Percentiles rank a stretch among this genome's conserved stretches.
These are phyloP conservation scores for Desmodesmus armatus DNA, from an alignment of 139 green algal species.

Conservation along the genomic window DNA sequence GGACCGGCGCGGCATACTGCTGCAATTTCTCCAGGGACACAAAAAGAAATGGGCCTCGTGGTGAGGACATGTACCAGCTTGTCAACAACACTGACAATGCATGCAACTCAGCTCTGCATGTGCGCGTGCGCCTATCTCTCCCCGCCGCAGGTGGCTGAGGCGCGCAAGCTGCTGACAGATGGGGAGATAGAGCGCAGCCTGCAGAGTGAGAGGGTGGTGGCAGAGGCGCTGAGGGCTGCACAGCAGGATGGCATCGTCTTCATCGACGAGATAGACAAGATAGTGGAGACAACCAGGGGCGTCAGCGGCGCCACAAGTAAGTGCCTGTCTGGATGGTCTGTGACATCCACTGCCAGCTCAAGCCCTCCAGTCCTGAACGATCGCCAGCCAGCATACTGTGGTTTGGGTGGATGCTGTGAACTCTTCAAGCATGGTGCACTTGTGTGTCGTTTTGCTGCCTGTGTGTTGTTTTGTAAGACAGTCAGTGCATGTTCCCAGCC, in stretches of 20 bases:
- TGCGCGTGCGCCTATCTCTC: no score
- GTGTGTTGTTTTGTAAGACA: no score
- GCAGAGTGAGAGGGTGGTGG: conserved; percentile 70
- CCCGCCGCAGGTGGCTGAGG: conserved; percentile 69
- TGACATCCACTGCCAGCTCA: not conserved
- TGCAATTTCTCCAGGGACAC: no score
- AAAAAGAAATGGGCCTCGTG: no score
- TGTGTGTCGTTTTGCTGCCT: not conserved
- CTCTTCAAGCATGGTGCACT: no score
- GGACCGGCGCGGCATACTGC: no score
- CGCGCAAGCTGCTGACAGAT: conserved; percentile 82
- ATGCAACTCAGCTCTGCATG: no score
- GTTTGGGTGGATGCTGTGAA: not conserved
- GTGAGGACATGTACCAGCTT: no score
- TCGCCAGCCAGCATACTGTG: not conserved
- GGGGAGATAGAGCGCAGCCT: conserved; percentile 76
- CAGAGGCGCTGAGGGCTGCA: conserved; percentile 79
- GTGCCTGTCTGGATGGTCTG: not conserved
- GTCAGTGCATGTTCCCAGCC: no score
- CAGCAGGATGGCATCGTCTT: conserved; percentile 88
- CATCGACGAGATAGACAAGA: conserved; percentile 99
- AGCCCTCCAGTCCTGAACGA: not conserved
- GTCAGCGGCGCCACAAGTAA: conserved; percentile 18
- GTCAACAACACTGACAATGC: no score
- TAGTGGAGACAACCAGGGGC: conserved; percentile 71